Percentiles rank a stretch among this genome's conserved stretches.
phyloP scores from a whole-genome alignment of 1,139 yeast species.

The Pneumocystis murina region DNA sequence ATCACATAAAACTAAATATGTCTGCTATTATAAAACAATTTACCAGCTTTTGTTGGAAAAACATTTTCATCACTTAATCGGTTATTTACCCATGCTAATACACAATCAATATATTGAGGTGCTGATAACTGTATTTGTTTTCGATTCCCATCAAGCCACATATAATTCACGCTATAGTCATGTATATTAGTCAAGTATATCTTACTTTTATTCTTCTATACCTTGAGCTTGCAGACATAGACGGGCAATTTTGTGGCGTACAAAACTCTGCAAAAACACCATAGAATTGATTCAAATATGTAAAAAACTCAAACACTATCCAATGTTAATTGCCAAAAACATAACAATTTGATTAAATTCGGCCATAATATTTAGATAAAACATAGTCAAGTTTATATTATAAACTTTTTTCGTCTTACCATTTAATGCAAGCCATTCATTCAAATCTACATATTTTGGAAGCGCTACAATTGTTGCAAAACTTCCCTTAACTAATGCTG shows the following conservation, averaged over 20 bases:
- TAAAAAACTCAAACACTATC: slow-evolving; percentile 65
- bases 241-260: slow-evolving; percentile 75
- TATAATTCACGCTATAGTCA: slow-evolving; percentile 43
- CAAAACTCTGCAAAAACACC: slow-evolving; percentile 80
- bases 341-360: too few relatives aligned
- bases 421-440: slow-evolving; percentile 92
- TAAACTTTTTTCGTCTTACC: slow-evolving; percentile 5
- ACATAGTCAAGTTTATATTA: too few relatives aligned
- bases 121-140: slow-evolving; percentile 84
- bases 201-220: not conserved
- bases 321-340: not conserved
- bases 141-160: slow-evolving; percentile 71
- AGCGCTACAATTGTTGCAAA: slow-evolving; percentile 88
- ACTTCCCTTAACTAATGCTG: slow-evolving; percentile 93
- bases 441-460: slow-evolving; percentile 84
- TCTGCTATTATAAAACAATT: not conserved
- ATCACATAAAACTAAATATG: slow-evolving; percentile 26
- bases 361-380: not conserved
- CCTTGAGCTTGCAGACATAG: slow-evolving; percentile 92
- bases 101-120: slow-evolving; percentile 79
- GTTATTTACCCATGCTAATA: slow-evolving; percentile 75
- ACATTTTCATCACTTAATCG: slow-evolving; percentile 78
- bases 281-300: slow-evolving; percentile 72
- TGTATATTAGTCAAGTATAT: not conserved
- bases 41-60: slow-evolving; percentile 79